Evolutionary conservation across 73 alveolate genomes (phyloP).

Genomic region (Paraurostyla sp.): DNA sequence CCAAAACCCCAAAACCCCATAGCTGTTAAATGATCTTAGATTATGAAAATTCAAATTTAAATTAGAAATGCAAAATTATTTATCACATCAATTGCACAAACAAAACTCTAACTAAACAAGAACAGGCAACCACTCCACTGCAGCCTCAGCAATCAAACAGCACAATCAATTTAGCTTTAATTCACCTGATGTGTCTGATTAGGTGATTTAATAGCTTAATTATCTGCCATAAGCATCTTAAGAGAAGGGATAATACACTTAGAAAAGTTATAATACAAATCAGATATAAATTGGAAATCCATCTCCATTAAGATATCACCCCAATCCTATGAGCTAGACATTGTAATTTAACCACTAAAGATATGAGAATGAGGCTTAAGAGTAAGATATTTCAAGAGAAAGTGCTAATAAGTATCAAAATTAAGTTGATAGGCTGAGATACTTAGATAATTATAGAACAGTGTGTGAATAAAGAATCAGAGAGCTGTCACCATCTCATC

Average conservation of each 20-base stretch:
- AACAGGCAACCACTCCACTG: not conserved
- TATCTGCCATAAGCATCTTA: not conserved
- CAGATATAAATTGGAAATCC: no score
- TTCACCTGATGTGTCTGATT: slow-evolving; percentile 30
- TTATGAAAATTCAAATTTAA: no score
- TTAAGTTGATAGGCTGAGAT: not conserved
- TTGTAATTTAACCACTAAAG: no score
- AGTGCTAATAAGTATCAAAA: not conserved
- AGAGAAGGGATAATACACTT: no score
- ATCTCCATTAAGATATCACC: no score
- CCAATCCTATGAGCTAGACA: no score
- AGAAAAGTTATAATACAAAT: no score
- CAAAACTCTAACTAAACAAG: no score
- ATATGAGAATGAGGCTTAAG: not conserved
- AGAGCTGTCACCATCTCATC: slow-evolving; percentile 55
- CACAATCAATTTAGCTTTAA: slow-evolving; percentile 25
- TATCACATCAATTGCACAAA: no score
- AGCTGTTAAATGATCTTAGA: no score
- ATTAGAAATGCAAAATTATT: no score
- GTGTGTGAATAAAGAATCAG: slow-evolving; percentile 52
- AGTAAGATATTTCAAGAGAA: not conserved
- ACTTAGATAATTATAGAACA: slow-evolving; percentile 49
- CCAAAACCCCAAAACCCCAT: no score
- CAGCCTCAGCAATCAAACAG: not conserved
- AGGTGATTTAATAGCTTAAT: not conserved